phyloP scores from a whole-genome alignment of 2,329 filamentous ascomycete species.

The Talaromyces sp. region DNA sequence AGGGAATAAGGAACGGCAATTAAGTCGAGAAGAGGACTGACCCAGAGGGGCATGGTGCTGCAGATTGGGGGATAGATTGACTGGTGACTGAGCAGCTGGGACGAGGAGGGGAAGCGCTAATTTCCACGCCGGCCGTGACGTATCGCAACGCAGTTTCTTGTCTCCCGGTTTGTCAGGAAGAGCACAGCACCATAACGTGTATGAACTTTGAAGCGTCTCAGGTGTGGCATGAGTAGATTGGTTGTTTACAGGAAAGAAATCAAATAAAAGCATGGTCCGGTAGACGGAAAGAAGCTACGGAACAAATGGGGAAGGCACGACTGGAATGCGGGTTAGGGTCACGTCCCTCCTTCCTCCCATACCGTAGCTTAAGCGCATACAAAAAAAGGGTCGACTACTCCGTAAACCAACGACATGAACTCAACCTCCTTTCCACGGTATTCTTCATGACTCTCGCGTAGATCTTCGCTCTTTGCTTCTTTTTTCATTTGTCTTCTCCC shows the following conservation, averaged over 20 bases:
- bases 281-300: not conserved
- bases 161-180: not conserved
- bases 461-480: conserved; percentile 5
- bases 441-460: not conserved
- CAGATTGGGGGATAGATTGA: not conserved
- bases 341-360: not conserved
- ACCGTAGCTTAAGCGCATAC: not conserved
- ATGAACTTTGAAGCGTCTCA: no score
- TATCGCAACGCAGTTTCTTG: not conserved
- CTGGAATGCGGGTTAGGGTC: conserved; percentile 4
- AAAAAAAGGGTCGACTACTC: not conserved
- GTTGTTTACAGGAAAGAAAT: not conserved
- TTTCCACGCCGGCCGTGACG: conserved; percentile 8
- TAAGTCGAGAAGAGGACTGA: not conserved
- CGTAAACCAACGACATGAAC: not conserved
- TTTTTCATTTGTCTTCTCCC: not conserved
- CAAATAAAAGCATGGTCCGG: not conserved
- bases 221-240: no score
- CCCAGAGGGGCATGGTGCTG: not conserved
- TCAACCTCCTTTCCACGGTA: not conserved
- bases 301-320: not conserved
- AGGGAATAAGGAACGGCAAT: not conserved
- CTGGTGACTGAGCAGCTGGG: conserved; percentile 4
- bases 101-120: conserved; percentile 6
- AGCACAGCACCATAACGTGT: not conserved